Conservation (phyloP, 257 asterid species). For the Nicotiana tomentosiformis region DNA sequence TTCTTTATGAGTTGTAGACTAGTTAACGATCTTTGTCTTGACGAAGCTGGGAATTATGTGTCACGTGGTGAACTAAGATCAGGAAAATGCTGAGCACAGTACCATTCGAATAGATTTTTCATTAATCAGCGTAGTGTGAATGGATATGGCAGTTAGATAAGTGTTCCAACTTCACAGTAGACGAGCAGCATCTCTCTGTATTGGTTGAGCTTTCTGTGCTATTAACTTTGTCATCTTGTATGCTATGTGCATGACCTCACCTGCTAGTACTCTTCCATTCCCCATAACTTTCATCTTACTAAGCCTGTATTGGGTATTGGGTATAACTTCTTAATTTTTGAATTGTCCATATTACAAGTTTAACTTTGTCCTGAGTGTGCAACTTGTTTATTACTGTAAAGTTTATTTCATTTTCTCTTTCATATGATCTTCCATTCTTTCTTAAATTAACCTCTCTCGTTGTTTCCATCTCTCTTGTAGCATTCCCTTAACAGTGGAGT, state of each 20-base stretch:
- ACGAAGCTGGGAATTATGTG: background rate
- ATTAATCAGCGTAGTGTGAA: background rate
- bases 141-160: background rate
- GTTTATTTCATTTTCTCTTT: background rate
- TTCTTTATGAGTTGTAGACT: background rate
- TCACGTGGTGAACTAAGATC: background rate
- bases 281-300: background rate
- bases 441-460: background rate
- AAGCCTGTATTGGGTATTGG: background rate
- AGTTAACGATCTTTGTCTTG: background rate
- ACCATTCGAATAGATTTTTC: conserved; percentile 1
- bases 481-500: conserved; percentile 75
- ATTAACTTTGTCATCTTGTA: background rate
- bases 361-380: background rate
- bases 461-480: conserved; percentile 33
- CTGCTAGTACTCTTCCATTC: background rate
- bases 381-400: background rate
- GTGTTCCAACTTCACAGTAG: background rate
- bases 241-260: background rate
- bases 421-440: background rate
- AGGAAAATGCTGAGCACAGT: background rate
- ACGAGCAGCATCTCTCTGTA: background rate
- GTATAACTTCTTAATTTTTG: background rate
- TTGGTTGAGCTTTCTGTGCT: background rate
- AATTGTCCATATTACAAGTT: background rate